These are phyloP conservation scores for Vanilla planifolia DNA, from an alignment of 106 monocot genomes.

Conservation along the genomic window DNA sequence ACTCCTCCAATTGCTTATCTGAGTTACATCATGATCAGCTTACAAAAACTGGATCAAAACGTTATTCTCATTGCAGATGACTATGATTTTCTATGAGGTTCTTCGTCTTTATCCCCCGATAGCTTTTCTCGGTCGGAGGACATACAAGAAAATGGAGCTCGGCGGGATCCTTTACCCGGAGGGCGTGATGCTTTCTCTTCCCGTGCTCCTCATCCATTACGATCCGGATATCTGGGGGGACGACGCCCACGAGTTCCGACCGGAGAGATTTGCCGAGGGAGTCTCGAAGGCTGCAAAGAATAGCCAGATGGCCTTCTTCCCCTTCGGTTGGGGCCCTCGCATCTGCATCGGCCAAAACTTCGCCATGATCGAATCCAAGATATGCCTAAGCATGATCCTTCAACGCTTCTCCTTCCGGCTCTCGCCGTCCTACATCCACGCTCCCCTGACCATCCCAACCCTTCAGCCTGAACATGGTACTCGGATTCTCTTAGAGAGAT, in stretches of 20 bases:
- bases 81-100: constrained; percentile 9
- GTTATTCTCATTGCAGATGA: constrained; percentile 2
- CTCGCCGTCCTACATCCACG: constrained; percentile 45
- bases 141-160: constrained; percentile 21
- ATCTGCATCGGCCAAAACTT: constrained; percentile 56
- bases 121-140: background rate
- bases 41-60: too few species aligned
- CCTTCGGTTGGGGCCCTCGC: constrained; percentile 53
- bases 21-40: too few species aligned
- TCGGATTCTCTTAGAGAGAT: background rate
- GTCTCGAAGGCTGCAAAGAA: constrained; percentile 40
- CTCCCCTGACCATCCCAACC: constrained; percentile 29
- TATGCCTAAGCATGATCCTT: constrained; percentile 33
- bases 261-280: constrained; percentile 50
- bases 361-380: constrained; percentile 47
- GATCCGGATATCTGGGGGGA: constrained; percentile 50
- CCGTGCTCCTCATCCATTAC: constrained; percentile 34
- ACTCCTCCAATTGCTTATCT: too few species aligned
- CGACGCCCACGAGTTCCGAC: constrained; percentile 54
- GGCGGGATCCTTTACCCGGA: constrained; percentile 27
- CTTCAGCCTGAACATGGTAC: constrained; percentile 42
- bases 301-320: constrained; percentile 23
- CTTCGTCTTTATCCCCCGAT: constrained; percentile 27
- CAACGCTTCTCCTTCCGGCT: constrained; percentile 44
- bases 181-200: constrained; percentile 25